These are phyloP conservation scores for Sequoia sempervirens DNA, from an alignment of 75 land plant species.

Conservation along the genomic window DNA sequence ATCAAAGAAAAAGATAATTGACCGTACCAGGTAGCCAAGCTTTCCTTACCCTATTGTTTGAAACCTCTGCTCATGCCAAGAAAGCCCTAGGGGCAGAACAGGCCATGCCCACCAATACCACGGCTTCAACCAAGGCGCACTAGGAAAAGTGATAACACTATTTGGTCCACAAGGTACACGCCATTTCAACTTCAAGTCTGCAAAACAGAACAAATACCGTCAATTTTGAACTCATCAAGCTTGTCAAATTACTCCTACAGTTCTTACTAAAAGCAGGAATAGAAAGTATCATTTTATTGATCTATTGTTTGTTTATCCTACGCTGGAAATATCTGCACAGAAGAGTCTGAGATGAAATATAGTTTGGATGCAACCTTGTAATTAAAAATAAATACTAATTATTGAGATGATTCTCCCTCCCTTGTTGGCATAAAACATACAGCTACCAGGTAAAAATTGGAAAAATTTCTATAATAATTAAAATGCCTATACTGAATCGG, in stretches of 20 bases:
- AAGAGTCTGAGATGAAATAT: background rate
- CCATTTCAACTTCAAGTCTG: slow-evolving; percentile 83
- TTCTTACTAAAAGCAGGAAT: too few relatives aligned
- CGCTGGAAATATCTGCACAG: background rate
- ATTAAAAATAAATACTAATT: background rate
- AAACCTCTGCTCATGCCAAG: slow-evolving; percentile 80
- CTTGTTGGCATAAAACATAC: background rate
- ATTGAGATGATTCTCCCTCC: background rate
- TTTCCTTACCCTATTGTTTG: slow-evolving; percentile 68
- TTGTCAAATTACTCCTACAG: too few relatives aligned
- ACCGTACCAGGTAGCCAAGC: background rate
- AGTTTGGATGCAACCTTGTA: background rate
- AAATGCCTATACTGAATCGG: too few relatives aligned
- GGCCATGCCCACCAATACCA: slow-evolving; percentile 99
- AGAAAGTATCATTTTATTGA: background rate
- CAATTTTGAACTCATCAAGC: too few relatives aligned
- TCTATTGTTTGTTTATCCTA: background rate
- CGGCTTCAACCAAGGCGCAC: slow-evolving; percentile 83
- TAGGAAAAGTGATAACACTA: slow-evolving; percentile 88
- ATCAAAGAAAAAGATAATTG: background rate
- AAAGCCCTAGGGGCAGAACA: slow-evolving; percentile 75
- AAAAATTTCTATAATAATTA: too few relatives aligned
- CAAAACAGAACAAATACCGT: too few relatives aligned
- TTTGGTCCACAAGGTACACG: slow-evolving; percentile 92
- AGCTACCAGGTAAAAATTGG: too few relatives aligned